A percentile compares a stretch with the other conserved stretches of the same genome.
phyloP scores from a whole-genome alignment of 2,329 filamentous ascomycete species.

The Cladosporium sp. region DNA sequence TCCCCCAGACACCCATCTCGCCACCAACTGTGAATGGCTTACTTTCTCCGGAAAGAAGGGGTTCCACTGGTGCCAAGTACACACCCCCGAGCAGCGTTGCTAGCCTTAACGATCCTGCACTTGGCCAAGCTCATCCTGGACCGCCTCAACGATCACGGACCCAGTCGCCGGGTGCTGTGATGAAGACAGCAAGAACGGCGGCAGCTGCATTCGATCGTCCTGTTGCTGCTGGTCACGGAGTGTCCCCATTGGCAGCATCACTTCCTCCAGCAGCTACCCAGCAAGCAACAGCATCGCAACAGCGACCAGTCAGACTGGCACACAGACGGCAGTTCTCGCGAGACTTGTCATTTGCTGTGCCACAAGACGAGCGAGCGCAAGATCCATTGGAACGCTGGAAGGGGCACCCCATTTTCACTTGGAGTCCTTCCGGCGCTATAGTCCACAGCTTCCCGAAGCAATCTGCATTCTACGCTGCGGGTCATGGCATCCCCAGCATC shows the following conservation, averaged over 20 bases:
- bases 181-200: constrained; percentile 44
- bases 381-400: constrained; percentile 88
- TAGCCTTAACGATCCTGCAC: neutral
- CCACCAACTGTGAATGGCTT: constrained; percentile 33
- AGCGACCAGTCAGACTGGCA: constrained; percentile 6
- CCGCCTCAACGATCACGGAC: constrained; percentile 39
- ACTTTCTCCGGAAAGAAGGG: constrained; percentile 20
- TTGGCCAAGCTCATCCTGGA: constrained; percentile 31
- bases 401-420: constrained; percentile 79
- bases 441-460: constrained; percentile 85
- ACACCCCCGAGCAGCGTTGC: constrained; percentile 41
- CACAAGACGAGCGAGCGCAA: constrained; percentile 52
- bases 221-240: constrained; percentile 8
- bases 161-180: constrained; percentile 55
- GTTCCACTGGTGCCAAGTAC: constrained; percentile 25
- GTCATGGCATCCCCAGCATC: constrained; percentile 68
- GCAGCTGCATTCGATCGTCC: constrained; percentile 19
- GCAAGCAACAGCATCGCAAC: constrained; percentile 1
- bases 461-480: constrained; percentile 78
- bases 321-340: constrained; percentile 43
- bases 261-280: constrained; percentile 23
- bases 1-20: constrained; percentile 28
- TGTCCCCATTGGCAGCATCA: constrained; percentile 6
- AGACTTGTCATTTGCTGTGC: constrained; percentile 53
- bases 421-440: constrained; percentile 80